These are phyloP conservation scores for Leccinum pseudoinsigne DNA, from an alignment of 1,284 basidiomycete genomes.

Conservation along the genomic window DNA sequence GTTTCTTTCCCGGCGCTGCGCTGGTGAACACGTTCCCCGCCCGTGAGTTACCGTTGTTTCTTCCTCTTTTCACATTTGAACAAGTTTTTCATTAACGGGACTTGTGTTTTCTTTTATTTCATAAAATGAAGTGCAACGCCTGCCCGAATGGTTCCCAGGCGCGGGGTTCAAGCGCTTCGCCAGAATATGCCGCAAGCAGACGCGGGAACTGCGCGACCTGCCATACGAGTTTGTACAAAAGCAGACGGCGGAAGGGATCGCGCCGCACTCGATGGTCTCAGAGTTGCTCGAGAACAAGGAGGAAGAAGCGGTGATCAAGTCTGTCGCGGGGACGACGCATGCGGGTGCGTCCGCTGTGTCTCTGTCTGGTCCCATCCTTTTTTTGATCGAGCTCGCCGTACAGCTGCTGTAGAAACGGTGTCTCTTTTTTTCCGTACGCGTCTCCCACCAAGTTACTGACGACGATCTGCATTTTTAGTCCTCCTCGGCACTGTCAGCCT, in stretches of 20 bases:
- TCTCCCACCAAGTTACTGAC: neutral
- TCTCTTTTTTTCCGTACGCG: neutral
- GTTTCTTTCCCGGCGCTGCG: constrained; percentile 25
- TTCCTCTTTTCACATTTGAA: too few relatives aligned
- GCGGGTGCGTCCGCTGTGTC: neutral
- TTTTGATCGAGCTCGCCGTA: neutral
- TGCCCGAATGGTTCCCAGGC: constrained; percentile 35
- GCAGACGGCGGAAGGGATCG: constrained; percentile 21
- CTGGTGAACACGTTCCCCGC: constrained; percentile 33
- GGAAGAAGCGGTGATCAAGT: constrained; percentile 27
- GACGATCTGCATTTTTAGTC: constrained; percentile 16
- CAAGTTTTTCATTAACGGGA: too few relatives aligned
- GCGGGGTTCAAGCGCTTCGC: constrained; percentile 29
- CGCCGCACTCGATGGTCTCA: constrained; percentile 21
- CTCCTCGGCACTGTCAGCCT: constrained; percentile 19
- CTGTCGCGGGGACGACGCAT: constrained; percentile 27
- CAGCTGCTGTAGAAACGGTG: constrained; percentile 21
- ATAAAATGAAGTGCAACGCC: constrained; percentile 14
- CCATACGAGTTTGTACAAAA: constrained; percentile 28
- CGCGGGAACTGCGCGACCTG: constrained; percentile 24
- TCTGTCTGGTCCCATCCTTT: too few relatives aligned
- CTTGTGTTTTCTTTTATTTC: neutral
- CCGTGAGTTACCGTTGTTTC: constrained; percentile 11
- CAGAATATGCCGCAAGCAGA: constrained; percentile 18
- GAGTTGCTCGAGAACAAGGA: constrained; percentile 25